A percentile compares a stretch with the other conserved stretches of the same genome.
phyloP scores from a whole-genome alignment of 2,329 filamentous ascomycete species.

The Trichophyton verrucosum region DNA sequence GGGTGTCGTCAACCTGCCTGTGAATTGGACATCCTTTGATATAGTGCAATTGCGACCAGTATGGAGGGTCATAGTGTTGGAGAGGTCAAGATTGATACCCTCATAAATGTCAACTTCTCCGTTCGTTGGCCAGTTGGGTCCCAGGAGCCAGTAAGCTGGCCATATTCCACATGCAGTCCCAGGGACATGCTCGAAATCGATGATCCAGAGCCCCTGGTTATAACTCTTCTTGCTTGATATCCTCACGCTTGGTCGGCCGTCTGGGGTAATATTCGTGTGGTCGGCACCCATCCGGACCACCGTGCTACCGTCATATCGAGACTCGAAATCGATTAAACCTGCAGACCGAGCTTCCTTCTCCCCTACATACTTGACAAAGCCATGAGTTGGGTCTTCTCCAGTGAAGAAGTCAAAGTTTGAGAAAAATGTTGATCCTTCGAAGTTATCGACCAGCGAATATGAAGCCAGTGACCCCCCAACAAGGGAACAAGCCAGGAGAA shows the following conservation, averaged over 20 bases:
- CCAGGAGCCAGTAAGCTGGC: constrained; percentile 39
- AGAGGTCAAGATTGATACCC: constrained; percentile 36
- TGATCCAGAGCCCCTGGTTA: constrained; percentile 35
- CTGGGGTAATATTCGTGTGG: constrained; percentile 25
- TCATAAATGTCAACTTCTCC: constrained; percentile 44
- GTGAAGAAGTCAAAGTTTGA: constrained; percentile 39
- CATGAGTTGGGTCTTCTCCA: constrained; percentile 37
- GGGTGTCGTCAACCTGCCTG: constrained; percentile 36
- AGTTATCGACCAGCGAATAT: constrained; percentile 28
- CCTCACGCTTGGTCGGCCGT: constrained; percentile 34
- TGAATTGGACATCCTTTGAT: constrained; percentile 32
- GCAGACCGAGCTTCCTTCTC: constrained; percentile 27
- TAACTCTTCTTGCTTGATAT: constrained; percentile 35
- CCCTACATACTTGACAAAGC: constrained; percentile 40
- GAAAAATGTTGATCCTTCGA: constrained; percentile 38
- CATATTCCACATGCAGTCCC: constrained; percentile 38
- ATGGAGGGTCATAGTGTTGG: constrained; percentile 39
- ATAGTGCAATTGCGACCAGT: constrained; percentile 36
- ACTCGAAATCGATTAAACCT: constrained; percentile 26
- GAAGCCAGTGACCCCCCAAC: neutral
- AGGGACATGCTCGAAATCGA: constrained; percentile 39
- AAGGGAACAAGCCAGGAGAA: neutral
- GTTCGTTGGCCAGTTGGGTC: constrained; percentile 29
- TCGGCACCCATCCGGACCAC: constrained; percentile 37
- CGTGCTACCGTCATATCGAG: constrained; percentile 15